Evolutionary conservation across 768 basidiomycete genomes (phyloP), one percentile per base, ranked within the genome.

Genomic region (Strobilomyces dryophilus): DNA sequence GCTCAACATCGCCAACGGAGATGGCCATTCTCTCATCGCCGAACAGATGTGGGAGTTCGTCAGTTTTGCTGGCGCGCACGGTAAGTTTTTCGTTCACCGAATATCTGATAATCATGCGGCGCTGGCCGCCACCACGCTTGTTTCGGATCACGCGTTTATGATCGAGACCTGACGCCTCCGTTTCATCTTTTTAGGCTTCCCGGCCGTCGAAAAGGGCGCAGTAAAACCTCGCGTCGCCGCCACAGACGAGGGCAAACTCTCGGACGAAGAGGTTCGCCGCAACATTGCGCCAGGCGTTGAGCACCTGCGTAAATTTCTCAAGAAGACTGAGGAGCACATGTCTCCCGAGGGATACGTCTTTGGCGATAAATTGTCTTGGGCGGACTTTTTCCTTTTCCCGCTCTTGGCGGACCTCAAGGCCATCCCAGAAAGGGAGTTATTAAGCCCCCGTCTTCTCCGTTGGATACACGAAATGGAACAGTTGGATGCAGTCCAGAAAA

Each of bases 21-120:
- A 67, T 0, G 65, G 56, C 6, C 58, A 57, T 15, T 46, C 60
- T 17, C 0, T 66, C 45, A 52, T 69, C 53, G 34, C 47, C 0
- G 68, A 69, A 47, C 67, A 68, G 34, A 53, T 69, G 70, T 69
- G 69, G 70, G 68, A 69, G 31, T 71, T 69, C 17, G 69, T 61
- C 42, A 62, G 61, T 9, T 58, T 67, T 11, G 62, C 54, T 0
- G 58, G 58, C 2, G 53, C 58, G 12, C 45, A 70, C 9, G 67
- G 67, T 70, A n/a, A 0, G 59, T 42, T 5, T 21, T 45, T 26
- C 9, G 8, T 41, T 12, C 24, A 24, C 10, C 18, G 11, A 40
- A 20, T 43, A 20, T 14, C 15, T 14, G 24, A 26, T 27, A 7
- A 41, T 14, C 41, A n/a, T n/a, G n/a, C n/a, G 11, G 8, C 24